phyloP scores from a whole-genome alignment of 2,329 filamentous ascomycete genomes.

The Cordyceps militaris region DNA sequence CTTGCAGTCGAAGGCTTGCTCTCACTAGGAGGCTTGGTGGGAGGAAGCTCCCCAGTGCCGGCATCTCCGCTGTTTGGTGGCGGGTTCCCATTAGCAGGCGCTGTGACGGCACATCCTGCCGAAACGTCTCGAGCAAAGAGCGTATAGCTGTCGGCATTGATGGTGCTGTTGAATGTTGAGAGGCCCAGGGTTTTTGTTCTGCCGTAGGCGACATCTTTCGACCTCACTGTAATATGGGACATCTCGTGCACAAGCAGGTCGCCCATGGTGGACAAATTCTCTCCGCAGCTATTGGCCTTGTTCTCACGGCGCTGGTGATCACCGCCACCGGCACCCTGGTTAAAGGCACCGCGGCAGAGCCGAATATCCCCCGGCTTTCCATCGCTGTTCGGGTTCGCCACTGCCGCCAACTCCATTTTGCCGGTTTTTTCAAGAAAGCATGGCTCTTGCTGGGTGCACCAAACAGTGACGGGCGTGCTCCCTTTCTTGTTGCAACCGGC shows the following conservation, averaged over 20 bases:
- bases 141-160: not conserved
- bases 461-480: not conserved
- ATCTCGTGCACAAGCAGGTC: not conserved
- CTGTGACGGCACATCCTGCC: not conserved
- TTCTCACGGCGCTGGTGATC: not conserved
- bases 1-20: too few species aligned
- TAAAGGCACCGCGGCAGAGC: not conserved
- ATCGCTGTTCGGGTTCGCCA: not conserved
- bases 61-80: not conserved
- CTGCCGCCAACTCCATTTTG: not conserved
- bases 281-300: not conserved
- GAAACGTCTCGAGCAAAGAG: not conserved
- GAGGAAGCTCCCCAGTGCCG: too few species aligned
- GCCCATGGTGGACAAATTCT: not conserved
- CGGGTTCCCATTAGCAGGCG: not conserved
- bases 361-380: not conserved
- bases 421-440: not conserved
- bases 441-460: not conserved
- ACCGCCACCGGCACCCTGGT: not conserved
- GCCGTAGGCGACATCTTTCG: not conserved
- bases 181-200: not conserved
- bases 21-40: too few species aligned
- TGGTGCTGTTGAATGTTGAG: not conserved
- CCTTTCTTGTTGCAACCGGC: not conserved
- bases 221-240: not conserved